Conservation (phyloP, 2,329 filamentous ascomycete genomes). For the Talaromyces sp. region DNA sequence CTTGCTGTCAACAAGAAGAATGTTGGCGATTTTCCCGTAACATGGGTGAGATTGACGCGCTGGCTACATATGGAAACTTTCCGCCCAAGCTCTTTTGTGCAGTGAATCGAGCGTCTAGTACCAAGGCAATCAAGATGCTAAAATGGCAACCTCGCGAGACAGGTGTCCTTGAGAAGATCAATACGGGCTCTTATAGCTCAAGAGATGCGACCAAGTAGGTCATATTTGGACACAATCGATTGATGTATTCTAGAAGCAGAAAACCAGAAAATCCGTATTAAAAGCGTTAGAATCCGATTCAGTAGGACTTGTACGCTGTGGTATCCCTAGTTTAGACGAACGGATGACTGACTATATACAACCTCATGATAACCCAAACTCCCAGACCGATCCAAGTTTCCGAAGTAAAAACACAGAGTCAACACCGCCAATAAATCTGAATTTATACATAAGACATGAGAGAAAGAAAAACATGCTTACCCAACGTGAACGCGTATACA, state of each 20-base stretch:
- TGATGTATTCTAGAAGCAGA: neutral
- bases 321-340: neutral
- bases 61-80: constrained; percentile 21
- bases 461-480: neutral
- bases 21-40: too few species aligned
- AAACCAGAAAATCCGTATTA: neutral
- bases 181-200: neutral
- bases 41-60: constrained; percentile 18
- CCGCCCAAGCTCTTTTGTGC: constrained; percentile 28
- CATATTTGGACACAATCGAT: neutral
- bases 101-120: constrained; percentile 29
- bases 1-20: too few species aligned
- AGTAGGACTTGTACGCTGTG: neutral
- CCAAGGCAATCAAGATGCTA: constrained; percentile 33
- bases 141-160: constrained; percentile 29
- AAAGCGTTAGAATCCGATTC: neutral
- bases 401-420: neutral
- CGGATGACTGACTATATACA: neutral
- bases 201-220: neutral
- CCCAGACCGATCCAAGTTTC: neutral
- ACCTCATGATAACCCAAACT: neutral
- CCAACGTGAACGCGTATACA: neutral
- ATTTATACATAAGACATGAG: neutral
- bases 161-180: neutral
- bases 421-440: neutral